These are phyloP conservation scores for Pholiota molesta DNA, from an alignment of 768 basidiomycete genomes.

Conservation along the genomic window DNA sequence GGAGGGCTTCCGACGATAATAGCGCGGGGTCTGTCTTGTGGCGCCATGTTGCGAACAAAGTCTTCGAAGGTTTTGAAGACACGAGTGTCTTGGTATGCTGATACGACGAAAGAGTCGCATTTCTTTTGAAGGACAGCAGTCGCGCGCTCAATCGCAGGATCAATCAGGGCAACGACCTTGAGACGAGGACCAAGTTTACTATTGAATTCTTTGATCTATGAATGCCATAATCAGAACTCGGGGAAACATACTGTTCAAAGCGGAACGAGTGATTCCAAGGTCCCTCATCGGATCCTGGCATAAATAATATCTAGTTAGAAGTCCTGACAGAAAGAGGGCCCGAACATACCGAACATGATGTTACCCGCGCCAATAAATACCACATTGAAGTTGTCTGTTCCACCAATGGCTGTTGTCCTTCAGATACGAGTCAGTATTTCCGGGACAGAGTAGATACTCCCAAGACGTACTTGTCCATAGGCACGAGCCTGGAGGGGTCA, in stretches of 20 bases:
- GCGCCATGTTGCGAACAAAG: constrained; percentile 70
- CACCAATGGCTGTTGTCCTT: constrained; percentile 54
- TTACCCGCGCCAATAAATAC: constrained; percentile 96
- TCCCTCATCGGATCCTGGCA: constrained; percentile 79
- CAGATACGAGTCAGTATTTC: constrained; percentile 10
- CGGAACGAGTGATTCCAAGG: constrained; percentile 95
- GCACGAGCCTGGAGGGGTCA: constrained; percentile 74
- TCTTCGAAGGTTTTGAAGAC: constrained; percentile 86
- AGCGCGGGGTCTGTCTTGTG: constrained; percentile 72
- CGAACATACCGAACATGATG: constrained; percentile 87
- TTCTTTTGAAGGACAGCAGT: constrained; percentile 83
- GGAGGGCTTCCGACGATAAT: constrained; percentile 93
- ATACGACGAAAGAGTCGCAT: constrained; percentile 89
- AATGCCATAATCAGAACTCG: constrained; percentile 14
- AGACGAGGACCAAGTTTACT: constrained; percentile 96
- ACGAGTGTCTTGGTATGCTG: constrained; percentile 89
- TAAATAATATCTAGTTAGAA: neutral
- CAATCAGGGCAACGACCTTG: constrained; percentile 93
- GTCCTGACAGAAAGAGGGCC: neutral
- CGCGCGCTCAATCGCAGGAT: constrained; percentile 86
- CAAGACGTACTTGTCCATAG: constrained; percentile 72
- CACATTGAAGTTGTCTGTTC: constrained; percentile 84
- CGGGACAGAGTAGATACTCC: constrained; percentile 8
- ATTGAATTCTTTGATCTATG: constrained; percentile 9
- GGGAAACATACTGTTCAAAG: constrained; percentile 71